A percentile compares a stretch with the other conserved stretches of the same genome.
Conservation (phyloP, 2,329 filamentous ascomycete species). For the Coniochaeta prunicola region DNA sequence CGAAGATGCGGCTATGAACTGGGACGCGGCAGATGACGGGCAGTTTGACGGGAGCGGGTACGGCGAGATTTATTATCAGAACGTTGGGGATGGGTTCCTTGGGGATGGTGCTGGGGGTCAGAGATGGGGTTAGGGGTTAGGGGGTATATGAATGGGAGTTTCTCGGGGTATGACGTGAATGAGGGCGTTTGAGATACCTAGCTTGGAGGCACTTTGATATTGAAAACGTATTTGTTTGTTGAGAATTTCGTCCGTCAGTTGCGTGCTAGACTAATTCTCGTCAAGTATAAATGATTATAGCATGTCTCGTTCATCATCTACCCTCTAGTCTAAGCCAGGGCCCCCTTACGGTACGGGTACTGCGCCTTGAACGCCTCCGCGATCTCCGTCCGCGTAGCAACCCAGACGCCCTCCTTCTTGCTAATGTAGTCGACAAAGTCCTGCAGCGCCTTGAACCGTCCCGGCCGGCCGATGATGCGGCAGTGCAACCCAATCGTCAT, state of each 20-base stretch:
- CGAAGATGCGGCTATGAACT: neutral
- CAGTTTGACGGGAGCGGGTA: neutral
- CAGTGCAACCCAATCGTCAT: slow-evolving; percentile 50
- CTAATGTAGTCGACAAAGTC: slow-evolving; percentile 46
- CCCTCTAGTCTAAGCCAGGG: neutral
- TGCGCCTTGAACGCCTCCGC: slow-evolving; percentile 39
- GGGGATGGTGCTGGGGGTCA: neutral
- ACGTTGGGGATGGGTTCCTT: neutral
- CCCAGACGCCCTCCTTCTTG: slow-evolving; percentile 45
- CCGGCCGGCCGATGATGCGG: slow-evolving; percentile 40
- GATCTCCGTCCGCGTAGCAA: slow-evolving; percentile 45
- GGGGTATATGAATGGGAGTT: neutral
- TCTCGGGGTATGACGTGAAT: too few relatives aligned
- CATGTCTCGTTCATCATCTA: neutral
- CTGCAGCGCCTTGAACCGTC: slow-evolving; percentile 30
- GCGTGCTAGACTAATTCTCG: neutral
- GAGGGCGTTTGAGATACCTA: neutral
- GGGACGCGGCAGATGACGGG: neutral
- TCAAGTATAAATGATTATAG: neutral
- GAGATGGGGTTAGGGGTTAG: neutral
- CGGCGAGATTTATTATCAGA: neutral
- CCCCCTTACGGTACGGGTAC: slow-evolving; percentile 24
- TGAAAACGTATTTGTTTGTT: neutral
- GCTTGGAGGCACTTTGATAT: neutral
- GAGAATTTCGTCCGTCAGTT: neutral